phyloP scores from a whole-genome alignment of 1,284 basidiomycete species.

The Coniferiporia sulphurascens region DNA sequence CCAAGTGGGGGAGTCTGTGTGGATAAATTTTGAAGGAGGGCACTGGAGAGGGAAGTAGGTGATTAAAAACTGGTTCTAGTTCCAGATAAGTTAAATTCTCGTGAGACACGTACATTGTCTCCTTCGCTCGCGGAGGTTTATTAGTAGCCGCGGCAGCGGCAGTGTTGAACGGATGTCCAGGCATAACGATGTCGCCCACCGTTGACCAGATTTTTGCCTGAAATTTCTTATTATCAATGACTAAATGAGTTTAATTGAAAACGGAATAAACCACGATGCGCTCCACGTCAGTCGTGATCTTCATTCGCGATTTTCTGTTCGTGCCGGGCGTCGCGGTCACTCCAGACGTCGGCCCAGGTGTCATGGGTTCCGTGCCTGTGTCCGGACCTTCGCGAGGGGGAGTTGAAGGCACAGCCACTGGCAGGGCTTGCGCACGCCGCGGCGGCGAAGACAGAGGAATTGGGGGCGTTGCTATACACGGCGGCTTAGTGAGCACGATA shows the following conservation, averaged over 20 bases:
- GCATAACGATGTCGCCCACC: conserved; percentile 58
- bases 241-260: not conserved
- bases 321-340: conserved; percentile 17
- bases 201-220: conserved; percentile 67
- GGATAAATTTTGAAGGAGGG: conserved; percentile 45
- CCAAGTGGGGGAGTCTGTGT: conserved; percentile 28
- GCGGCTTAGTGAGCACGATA: conserved; percentile 7
- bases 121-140: conserved; percentile 49
- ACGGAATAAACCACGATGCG: conserved; percentile 46
- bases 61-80: not conserved
- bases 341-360: not conserved
- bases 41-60: conserved; percentile 35
- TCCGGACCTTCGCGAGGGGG: not conserved
- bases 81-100: not conserved
- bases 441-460: conserved; percentile 2
- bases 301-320: conserved; percentile 32
- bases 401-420: not conserved
- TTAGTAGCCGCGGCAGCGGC: conserved; percentile 26
- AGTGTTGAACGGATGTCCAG: conserved; percentile 42
- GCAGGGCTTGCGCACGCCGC: not conserved
- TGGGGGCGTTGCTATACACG: not conserved
- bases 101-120: conserved; percentile 53
- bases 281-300: conserved; percentile 52
- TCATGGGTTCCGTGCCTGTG: not conserved
- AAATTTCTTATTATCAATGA: not conserved